Evolutionary conservation across 768 basidiomycete genomes (phyloP).

Genomic region (Kwoniella sp.): DNA sequence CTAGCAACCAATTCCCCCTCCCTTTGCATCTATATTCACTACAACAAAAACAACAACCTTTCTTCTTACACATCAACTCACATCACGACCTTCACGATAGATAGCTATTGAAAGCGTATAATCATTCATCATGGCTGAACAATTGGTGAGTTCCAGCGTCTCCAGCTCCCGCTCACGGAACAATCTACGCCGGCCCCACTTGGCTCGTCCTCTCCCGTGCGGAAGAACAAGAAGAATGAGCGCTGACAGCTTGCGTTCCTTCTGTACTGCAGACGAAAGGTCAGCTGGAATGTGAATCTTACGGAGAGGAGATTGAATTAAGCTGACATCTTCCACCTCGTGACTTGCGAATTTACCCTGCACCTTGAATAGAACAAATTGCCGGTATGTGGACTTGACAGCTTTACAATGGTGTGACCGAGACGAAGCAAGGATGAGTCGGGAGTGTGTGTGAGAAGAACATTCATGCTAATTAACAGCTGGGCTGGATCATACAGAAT

Average conservation of each 20-base stretch:
- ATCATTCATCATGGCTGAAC: constrained; percentile 60
- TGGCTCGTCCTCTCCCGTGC: too few relatives aligned
- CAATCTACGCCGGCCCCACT: too few relatives aligned
- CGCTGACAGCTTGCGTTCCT: constrained; percentile 9
- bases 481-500: constrained; percentile 62
- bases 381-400: constrained; percentile 64
- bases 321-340: background rate
- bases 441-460: too few relatives aligned
- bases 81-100: constrained; percentile 15
- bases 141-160: constrained; percentile 58
- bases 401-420: background rate
- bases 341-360: constrained; percentile 17
- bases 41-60: background rate
- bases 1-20: too few relatives aligned
- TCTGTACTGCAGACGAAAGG: constrained; percentile 54
- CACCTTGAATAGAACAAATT: constrained; percentile 71
- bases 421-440: background rate
- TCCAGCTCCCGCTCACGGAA: too few relatives aligned
- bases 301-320: too few relatives aligned
- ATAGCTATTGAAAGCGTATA: constrained; percentile 2
- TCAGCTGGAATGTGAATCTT: constrained; percentile 25
- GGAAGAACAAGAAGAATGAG: background rate
- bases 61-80: background rate
- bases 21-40: background rate
- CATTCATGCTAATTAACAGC: too few relatives aligned